These are phyloP conservation scores for Euclidium syriacum DNA, from an alignment of 345 rosid genomes.

Conservation along the genomic window DNA sequence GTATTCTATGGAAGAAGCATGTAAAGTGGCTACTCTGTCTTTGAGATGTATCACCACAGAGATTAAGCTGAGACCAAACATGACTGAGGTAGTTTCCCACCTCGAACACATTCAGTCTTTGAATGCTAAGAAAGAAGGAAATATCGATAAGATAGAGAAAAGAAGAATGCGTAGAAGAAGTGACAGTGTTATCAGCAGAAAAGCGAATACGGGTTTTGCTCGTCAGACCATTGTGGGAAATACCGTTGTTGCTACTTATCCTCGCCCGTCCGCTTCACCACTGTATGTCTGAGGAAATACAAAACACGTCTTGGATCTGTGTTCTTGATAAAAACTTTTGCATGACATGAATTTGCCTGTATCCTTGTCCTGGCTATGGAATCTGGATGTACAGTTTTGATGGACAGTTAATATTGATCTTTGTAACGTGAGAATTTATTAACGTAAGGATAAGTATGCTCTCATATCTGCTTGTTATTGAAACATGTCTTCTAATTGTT, in stretches of 20 bases:
- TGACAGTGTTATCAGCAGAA: conserved; percentile 22
- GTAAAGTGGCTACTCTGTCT: conserved; percentile 28
- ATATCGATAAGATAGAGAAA: conserved; percentile 6
- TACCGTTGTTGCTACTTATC: conserved; percentile 29
- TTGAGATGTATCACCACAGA: conserved; percentile 28
- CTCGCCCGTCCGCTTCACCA: conserved; percentile 29
- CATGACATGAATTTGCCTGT: conserved; percentile 6
- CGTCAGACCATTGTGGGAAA: conserved; percentile 17
- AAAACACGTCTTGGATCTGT: conserved; percentile 17
- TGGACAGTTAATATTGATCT: conserved; percentile 10
- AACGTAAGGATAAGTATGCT: not conserved
- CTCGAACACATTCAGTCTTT: conserved; percentile 30
- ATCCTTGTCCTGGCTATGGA: conserved; percentile 3
- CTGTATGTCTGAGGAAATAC: conserved; percentile 18
- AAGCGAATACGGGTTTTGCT: conserved; percentile 19
- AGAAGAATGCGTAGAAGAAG: conserved; percentile 31
- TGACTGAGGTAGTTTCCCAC: conserved; percentile 25
- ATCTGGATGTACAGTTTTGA: conserved; percentile 25
- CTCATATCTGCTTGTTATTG: not conserved
- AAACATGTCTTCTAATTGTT: no score
- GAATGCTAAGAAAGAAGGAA: conserved; percentile 10
- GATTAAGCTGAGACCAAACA: conserved; percentile 29
- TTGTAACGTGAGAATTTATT: not conserved
- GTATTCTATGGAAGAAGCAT: conserved; percentile 54
- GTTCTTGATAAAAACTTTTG: conserved; percentile 9